Percentiles rank a stretch among this genome's conserved stretches.
These are phyloP conservation scores for Chenopodium quinoa DNA, from an alignment of 148 eudicot species.

Conservation along the genomic window DNA sequence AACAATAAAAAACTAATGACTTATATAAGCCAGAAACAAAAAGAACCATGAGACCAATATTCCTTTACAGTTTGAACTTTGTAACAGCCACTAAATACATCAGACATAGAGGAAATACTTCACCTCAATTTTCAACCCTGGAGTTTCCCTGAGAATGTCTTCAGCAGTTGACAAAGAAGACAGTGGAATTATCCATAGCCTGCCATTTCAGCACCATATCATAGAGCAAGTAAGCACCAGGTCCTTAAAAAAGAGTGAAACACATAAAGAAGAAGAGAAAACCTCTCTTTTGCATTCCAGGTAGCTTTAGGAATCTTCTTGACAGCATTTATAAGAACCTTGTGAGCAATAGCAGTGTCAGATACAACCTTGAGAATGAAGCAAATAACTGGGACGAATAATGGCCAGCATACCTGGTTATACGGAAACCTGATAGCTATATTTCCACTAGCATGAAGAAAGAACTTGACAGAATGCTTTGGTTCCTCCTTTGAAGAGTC, in stretches of 20 bases:
- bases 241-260: slow-evolving; percentile 2
- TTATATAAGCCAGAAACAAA: neutral
- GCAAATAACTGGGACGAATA: slow-evolving; percentile 3
- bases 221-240: slow-evolving; percentile 1
- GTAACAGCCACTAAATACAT: neutral
- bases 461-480: slow-evolving; percentile 54
- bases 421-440: slow-evolving; percentile 81
- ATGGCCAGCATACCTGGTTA: slow-evolving; percentile 51
- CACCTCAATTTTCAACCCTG: slow-evolving; percentile 70
- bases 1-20: neutral
- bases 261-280: slow-evolving; percentile 2
- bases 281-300: slow-evolving; percentile 95
- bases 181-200: slow-evolving; percentile 85
- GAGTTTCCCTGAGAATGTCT: slow-evolving; percentile 51
- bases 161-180: slow-evolving; percentile 73
- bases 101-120: slow-evolving; percentile 8
- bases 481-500: slow-evolving; percentile 44
- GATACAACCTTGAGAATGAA: slow-evolving; percentile 5
- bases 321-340: slow-evolving; percentile 68
- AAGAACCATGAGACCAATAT: neutral
- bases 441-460: slow-evolving; percentile 80
- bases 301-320: slow-evolving; percentile 80
- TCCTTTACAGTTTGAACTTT: neutral
- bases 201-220: slow-evolving; percentile 33
- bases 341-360: slow-evolving; percentile 13